These are phyloP conservation scores for Cercospora zeae-maydis DNA, from an alignment of 2,329 filamentous ascomycete species.

Conservation along the genomic window DNA sequence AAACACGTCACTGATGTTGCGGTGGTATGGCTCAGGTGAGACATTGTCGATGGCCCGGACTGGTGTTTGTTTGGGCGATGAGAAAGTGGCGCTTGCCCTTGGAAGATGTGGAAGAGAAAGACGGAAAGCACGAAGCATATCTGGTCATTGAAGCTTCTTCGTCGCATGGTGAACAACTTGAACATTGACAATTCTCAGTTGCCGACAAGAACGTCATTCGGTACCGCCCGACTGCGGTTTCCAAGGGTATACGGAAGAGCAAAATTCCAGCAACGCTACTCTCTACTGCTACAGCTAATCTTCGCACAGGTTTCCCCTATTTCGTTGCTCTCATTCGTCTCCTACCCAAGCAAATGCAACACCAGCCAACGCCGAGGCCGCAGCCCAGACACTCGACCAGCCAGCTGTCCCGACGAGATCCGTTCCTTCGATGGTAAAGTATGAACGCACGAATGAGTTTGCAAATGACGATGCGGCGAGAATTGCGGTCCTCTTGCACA, in stretches of 20 bases:
- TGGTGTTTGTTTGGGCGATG: not conserved
- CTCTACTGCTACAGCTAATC: not conserved
- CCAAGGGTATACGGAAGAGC: conserved; percentile 5
- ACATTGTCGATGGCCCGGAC: conserved; percentile 1
- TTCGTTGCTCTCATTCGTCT: conserved; percentile 29
- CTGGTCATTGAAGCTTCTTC: not conserved
- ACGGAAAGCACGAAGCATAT: not conserved
- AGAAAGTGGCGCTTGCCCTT: not conserved
- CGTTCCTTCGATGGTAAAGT: conserved; percentile 65
- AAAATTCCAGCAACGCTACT: conserved; percentile 3
- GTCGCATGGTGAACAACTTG: not conserved
- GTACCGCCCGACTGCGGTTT: not conserved
- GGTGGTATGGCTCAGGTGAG: conserved; percentile 12
- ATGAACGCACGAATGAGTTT: conserved; percentile 63
- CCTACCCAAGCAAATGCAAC: conserved; percentile 53
- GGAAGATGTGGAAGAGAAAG: not conserved
- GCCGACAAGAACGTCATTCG: not conserved
- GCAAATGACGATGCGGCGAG: conserved; percentile 46
- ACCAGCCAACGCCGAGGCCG: conserved; percentile 60
- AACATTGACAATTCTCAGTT: not conserved
- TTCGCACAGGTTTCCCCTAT: not conserved
- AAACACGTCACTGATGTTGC: conserved; percentile 9
- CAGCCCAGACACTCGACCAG: conserved; percentile 74
- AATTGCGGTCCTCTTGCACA: conserved; percentile 54
- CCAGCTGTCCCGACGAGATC: conserved; percentile 65